Percentiles rank a stretch among this genome's conserved stretches.
phyloP scores from a whole-genome alignment of 441 rosid genomes.

The Aleurites moluccanus region DNA sequence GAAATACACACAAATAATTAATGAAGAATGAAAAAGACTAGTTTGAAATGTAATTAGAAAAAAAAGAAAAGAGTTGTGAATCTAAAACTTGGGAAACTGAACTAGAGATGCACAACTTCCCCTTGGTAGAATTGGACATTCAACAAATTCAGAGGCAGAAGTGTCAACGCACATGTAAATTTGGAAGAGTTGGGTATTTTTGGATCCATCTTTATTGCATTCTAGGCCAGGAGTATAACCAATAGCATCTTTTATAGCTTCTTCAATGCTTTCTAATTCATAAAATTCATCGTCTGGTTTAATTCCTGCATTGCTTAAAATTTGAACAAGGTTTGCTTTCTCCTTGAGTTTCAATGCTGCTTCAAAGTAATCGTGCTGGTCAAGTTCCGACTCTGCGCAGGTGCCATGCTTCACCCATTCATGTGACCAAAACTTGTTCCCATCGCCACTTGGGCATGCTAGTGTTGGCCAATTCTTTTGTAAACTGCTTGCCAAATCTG shows the following conservation, averaged over 20 bases:
- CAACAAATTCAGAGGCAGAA: constrained; percentile 56
- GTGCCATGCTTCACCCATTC: constrained; percentile 90
- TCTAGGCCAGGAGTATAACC: constrained; percentile 64
- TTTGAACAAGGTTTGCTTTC: constrained; percentile 51
- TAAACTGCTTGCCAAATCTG: constrained; percentile 46
- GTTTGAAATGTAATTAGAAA: too few relatives aligned
- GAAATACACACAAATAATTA: too few relatives aligned
- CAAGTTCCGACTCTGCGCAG: constrained; percentile 67
- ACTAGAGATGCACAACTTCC: constrained; percentile 48
- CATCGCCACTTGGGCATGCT: constrained; percentile 71
- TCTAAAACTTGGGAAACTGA: constrained; percentile 55
- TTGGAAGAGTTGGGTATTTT: constrained; percentile 60
- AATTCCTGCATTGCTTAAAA: constrained; percentile 49
- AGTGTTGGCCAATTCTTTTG: constrained; percentile 66
- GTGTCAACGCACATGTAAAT: constrained; percentile 70
- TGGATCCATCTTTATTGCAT: constrained; percentile 55
- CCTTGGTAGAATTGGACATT: constrained; percentile 60
- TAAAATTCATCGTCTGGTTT: constrained; percentile 62
- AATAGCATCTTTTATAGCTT: constrained; percentile 48
- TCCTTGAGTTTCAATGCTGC: constrained; percentile 52
- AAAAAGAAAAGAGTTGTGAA: background rate
- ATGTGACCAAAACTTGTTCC: constrained; percentile 71
- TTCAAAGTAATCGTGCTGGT: constrained; percentile 67
- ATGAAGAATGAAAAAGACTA: too few relatives aligned
- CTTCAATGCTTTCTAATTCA: constrained; percentile 44